Base-by-base conservation (phyloP, 768 basidiomycete species). In the Suillus discolor region DNA sequence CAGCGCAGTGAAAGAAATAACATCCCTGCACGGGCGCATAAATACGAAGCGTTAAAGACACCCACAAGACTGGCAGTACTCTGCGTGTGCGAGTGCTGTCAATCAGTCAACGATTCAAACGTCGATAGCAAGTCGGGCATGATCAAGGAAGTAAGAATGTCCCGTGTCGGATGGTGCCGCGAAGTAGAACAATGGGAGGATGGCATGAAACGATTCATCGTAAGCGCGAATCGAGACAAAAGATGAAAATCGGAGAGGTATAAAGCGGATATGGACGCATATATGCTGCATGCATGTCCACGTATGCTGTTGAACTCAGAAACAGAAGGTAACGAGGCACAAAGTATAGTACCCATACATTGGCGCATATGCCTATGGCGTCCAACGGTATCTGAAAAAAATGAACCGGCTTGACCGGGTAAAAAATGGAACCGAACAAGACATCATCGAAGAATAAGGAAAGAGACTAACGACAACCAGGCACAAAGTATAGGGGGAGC, bases 351-450 rank as follows among this genome's bases (percentile, higher is more conserved):
- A 47, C 47, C 47, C n/a, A 13, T 23, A 23, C 20, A 12, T 13
- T 49, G 51, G 28, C 18, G 28, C 16, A 53, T 18, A 18, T 15
- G 2, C 18, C 15, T 18, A 31, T 2, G 53, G 18, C 8, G 41
- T 72, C 7, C 64, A 67, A 61, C 18, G 39, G 9, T 11, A 60
- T 59, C 39, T n/a, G 34, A 44, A 42, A 25, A 23, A 18, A 45
- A 38, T 7, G 45, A 64, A 41, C 34, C 39, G 6, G 45, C 28
- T 5, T 11, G 28, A 2, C 28, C 53, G 39, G 42, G 16, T 6
- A 23, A 34, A 16, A 8, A 23, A 53, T 4, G 51, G 51, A 53
- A 28, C 25, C 51, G 51, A 53, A 53, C 25, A 28, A 53, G 51
- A 28, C 25, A 8, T 28, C 25, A 28, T 28, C 23, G 2, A 49